A percentile compares a stretch with the other conserved stretches of the same genome.
These are phyloP conservation scores for Primulina huaijiensis DNA, from an alignment of 257 asterid species.

Conservation along the genomic window DNA sequence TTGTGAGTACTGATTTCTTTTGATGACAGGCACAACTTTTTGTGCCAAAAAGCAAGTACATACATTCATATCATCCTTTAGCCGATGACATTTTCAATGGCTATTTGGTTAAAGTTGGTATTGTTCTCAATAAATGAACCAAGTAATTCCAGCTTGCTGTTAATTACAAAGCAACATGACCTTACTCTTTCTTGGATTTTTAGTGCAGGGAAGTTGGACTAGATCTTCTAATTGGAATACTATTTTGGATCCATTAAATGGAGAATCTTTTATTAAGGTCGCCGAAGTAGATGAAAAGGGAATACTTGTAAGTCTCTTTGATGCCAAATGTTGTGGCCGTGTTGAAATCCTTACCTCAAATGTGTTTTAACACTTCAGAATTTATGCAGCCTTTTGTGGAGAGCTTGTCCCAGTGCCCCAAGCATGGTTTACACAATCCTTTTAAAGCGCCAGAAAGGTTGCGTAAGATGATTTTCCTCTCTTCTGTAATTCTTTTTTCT, in stretches of 20 bases:
- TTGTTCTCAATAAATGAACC: background rate
- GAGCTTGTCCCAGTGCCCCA: slow-evolving; percentile 84
- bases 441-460: slow-evolving; percentile 95
- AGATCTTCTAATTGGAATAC: slow-evolving; percentile 59
- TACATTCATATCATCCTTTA: background rate
- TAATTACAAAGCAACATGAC: background rate
- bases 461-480: slow-evolving; percentile 4
- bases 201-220: slow-evolving; percentile 93
- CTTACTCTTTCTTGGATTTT: slow-evolving; percentile 22
- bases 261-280: slow-evolving; percentile 84
- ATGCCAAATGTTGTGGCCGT: background rate
- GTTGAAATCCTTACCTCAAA: slow-evolving; percentile 6
- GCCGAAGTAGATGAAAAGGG: slow-evolving; percentile 76
- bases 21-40: background rate
- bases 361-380: slow-evolving; percentile 15
- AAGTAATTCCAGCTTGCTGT: background rate
- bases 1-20: background rate
- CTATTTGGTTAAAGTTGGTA: background rate
- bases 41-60: background rate
- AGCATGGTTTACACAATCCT: slow-evolving; percentile 96
- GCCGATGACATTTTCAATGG: background rate
- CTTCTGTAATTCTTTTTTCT: background rate
- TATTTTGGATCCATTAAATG: slow-evolving; percentile 80
- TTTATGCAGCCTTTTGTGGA: slow-evolving; percentile 84
- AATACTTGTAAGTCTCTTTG: slow-evolving; percentile 45